These are phyloP conservation scores for Massarina eburnea DNA, from an alignment of 2,329 filamentous ascomycete genomes.

Conservation along the genomic window DNA sequence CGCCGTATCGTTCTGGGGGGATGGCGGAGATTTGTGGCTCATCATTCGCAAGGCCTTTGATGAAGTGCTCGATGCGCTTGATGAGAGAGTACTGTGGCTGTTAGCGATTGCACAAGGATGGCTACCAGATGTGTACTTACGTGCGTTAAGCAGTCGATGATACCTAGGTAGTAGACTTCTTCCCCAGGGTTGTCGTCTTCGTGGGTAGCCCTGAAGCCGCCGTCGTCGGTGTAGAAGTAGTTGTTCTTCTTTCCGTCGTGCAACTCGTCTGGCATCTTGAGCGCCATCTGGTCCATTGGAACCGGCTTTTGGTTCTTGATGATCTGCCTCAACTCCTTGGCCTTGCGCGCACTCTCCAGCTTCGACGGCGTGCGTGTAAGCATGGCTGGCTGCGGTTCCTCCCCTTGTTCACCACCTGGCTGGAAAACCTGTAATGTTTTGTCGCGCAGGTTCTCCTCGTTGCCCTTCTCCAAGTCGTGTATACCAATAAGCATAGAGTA, in stretches of 20 bases:
- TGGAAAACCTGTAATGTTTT: constrained; percentile 95
- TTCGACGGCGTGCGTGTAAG: constrained; percentile 91
- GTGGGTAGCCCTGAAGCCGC: constrained; percentile 89
- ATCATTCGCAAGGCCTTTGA: constrained; percentile 87
- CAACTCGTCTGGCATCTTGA: constrained; percentile 88
- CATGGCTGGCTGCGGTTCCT: constrained; percentile 59
- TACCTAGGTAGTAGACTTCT: constrained; percentile 96
- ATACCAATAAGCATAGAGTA: constrained; percentile 95
- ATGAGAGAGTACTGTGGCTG: constrained; percentile 78
- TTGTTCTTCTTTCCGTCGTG: constrained; percentile 67
- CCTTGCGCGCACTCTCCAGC: constrained; percentile 86
- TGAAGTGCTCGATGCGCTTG: constrained; percentile 95
- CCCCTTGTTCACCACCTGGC: constrained; percentile 68
- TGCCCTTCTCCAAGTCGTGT: constrained; percentile 85
- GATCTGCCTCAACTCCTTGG: constrained; percentile 85
- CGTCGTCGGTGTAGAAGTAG: constrained; percentile 91
- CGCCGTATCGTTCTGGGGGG: constrained; percentile 85
- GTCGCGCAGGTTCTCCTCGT: constrained; percentile 87
- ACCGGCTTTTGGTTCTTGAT: constrained; percentile 91
- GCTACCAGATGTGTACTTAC: constrained; percentile 59
- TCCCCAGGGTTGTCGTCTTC: constrained; percentile 83
- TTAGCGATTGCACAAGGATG: constrained; percentile 22
- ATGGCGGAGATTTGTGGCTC: constrained; percentile 89
- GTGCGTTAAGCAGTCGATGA: constrained; percentile 97
- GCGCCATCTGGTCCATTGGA: constrained; percentile 81